Conservation (phyloP, 2,329 filamentous ascomycete species). For the Apiospora hydei region DNA sequence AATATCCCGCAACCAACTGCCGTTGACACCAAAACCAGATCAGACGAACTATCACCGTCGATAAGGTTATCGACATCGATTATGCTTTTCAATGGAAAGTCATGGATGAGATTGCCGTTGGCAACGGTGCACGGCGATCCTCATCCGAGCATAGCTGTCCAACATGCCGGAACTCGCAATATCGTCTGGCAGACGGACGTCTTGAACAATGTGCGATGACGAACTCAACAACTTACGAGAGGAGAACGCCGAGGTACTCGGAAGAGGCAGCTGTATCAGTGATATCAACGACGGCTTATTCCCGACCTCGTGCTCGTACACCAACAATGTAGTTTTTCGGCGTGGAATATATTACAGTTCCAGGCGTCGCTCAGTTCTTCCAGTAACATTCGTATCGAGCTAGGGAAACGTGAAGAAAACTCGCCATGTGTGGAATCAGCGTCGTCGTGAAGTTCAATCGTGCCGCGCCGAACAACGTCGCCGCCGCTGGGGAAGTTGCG, state of each 20-base stretch:
- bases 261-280: not conserved
- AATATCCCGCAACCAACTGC: not conserved
- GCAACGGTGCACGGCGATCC: not conserved
- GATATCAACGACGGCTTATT: not conserved
- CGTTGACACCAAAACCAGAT: not conserved
- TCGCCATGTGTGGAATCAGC: constrained; percentile 14
- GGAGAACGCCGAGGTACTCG: not conserved
- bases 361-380: not conserved
- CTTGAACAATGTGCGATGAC: not conserved
- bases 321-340: not conserved
- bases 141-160: not conserved
- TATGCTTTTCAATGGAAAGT: not conserved
- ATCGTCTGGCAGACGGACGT: not conserved
- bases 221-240: not conserved
- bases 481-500: no score
- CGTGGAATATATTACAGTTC: not conserved
- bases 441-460: constrained; percentile 20
- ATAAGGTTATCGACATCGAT: not conserved
- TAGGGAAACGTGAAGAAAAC: not conserved
- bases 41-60: not conserved
- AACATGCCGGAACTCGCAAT: not conserved
- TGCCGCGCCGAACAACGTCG: not conserved
- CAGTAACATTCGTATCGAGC: not conserved
- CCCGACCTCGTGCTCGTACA: not conserved
- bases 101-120: not conserved